Evolutionary conservation across 768 basidiomycete genomes (phyloP), one percentile per base, ranked within the genome.

Genomic region (Russula virescens): DNA sequence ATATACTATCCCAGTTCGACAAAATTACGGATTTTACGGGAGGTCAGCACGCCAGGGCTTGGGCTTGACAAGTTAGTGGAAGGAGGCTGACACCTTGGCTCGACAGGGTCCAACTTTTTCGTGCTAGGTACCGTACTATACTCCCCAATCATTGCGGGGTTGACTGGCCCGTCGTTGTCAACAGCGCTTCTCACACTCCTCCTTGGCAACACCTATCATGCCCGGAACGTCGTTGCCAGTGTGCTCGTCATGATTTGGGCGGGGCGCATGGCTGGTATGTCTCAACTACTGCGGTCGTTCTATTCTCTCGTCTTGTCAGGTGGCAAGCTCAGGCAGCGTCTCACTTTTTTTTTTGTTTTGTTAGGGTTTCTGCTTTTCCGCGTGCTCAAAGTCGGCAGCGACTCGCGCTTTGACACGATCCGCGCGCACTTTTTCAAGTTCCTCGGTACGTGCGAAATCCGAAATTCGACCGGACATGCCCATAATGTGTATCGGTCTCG

Each of bases 211-310:
- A 83, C 83, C 5, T 85, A 80, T 68, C 77, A 83, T 73, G 76
- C 82, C 9, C 76, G 86, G 31, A 86, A 84, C 70, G 73, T 86
- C 35, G 78, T 83, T 47, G 78, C 77, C 16, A 81, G 77, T 54
- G 75, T 84, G 14, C 71, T 87, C n/a, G 80, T 85, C 26, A 86
- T 88, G 83, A 62, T 84, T 9, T 89, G 87, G 87, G 82, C 86
- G 0, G 71, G 77, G 14, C 73, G 86, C 38, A 78, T 87, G 19
- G 82, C 81, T 47, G 81, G 83, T 80, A 26, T 19, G 42, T 25
- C 10, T 21, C 51, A 10, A 35, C 34, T 35, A 10, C 34, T 35
- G 34, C 34, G 5, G 34, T 35, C 34, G 34, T 35, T 35, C 34
- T n/a, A n/a, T n/a, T n/a, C n/a, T n/a, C n/a, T n/a, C n/a, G n/a